Base-by-base conservation (phyloP, 257 asterid species). In the Galeopsis tetrahit region DNA sequence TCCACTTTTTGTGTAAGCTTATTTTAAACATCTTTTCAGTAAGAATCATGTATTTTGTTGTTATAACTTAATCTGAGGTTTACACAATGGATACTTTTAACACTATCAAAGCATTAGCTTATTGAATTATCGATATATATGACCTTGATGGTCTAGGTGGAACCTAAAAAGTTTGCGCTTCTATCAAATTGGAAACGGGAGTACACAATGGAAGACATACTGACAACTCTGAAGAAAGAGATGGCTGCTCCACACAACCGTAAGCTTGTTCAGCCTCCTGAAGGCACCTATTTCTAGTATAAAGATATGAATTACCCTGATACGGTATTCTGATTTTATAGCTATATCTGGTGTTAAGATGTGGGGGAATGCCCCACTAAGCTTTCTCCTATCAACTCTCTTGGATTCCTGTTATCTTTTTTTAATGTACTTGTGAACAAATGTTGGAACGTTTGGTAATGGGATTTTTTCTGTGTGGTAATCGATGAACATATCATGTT, bases 101-200 rank as follows among this genome's bases (percentile, higher is more conserved):
- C 10, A 3, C 48, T 13, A 15, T 17, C n/a, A 40, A 63, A 42
- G 35, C 44, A 49, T 34, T 4, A 15, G 35, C n/a, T 62, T 48
- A 15, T 49, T 43, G 42, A 10, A 48, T 67, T 33, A 63, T 60
- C 28, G 31, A n/a, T n/a, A 39, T 39, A 2, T 32, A 42, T 56
- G 65, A 21, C 33, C 42, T 32, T 55, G 57, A 48, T 68, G 79
- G 38, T 78, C 6, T 71, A 91, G 97, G 96, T 91, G 78, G 97
- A 91, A 64, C 83, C 95, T 0, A 91, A 83, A 70, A 91, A 91
- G 77, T 91, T 91, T 75, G 84, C 48, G 9, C 83, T 89, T 62
- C 85, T 91, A 63, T 49, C 86, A 2, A 91, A 89, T 71, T 91
- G 97, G 97, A 92, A 91, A 79, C 72, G 97, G 14, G 91, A 87